Evolutionary conservation across 352 stramenopile species (phyloP), one percentile per base, ranked within the genome.

Genomic region (Globisporangium spiculum): DNA sequence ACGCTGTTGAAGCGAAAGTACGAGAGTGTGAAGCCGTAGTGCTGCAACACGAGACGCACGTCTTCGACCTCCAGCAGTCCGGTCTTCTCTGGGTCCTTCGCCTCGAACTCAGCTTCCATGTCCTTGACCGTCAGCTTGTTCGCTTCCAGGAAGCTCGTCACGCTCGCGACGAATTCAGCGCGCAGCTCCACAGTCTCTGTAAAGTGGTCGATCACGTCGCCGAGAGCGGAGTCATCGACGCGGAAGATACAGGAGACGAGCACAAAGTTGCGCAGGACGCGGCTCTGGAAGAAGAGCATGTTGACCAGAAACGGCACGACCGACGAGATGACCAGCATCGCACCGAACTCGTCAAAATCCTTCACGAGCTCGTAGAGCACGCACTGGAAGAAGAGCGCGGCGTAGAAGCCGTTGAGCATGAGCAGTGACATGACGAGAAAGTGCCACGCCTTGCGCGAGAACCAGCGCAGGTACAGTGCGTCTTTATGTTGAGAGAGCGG

Each of bases 351-450:
- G 20, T 57, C 50, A 34, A 69, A 73, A 18, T 76, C 38, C 14
- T 60, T 32, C 6, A 75, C 64, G 32, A 83, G 74, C n/a, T 89
- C 70, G 69, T 90, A 90, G 22, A 90, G 66, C 0, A 88, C 72
- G 53, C 83, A 91, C 61, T 91, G 83, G 12, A 81, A 65, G n/a
- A 91, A 67, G 18, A 91, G 71, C 24, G 79, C 83, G 20, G 80
- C 65, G 72, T 83, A 91, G 44, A 93, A 82, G 0, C 77, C 85
- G 60, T 93, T 93, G n/a, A 93, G 69, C 67, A 93, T 88, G 14
- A 93, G 57, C 24, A 90, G 60, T 20, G 78, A 56, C 63, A 89
- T 87, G 53, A 92, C 75, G 2, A 68, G n/a, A 26, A 91, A 84
- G 32, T 92, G 81, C 80, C 82, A 89, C 10, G 73, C 75, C 60